Conservation (phyloP, 2,329 filamentous ascomycete genomes). For the Diaporthe australafricana region DNA sequence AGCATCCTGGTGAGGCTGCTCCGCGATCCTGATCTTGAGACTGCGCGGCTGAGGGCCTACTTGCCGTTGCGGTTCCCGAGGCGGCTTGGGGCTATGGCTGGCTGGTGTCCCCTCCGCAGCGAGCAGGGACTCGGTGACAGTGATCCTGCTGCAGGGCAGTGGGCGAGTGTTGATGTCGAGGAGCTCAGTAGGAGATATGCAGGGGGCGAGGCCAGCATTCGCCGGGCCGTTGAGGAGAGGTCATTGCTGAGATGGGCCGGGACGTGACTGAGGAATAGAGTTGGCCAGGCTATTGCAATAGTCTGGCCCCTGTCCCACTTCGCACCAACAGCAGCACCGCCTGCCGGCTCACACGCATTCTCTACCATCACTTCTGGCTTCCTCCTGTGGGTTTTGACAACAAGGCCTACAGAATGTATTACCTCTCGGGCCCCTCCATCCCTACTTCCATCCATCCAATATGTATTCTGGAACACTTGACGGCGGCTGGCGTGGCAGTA, state of each 20-base stretch:
- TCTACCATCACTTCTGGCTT: too few species aligned
- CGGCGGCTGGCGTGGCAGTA: too few species aligned
- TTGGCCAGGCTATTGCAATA: too few species aligned
- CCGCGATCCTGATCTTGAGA: conserved; percentile 57
- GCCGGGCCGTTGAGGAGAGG: conserved; percentile 22
- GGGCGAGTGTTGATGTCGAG: conserved; percentile 45
- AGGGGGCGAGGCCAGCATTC: conserved; percentile 19
- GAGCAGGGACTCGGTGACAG: neutral
- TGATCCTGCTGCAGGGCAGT: conserved; percentile 15
- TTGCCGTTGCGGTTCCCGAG: conserved; percentile 13
- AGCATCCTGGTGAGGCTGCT: conserved; percentile 55
- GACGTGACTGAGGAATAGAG: neutral
- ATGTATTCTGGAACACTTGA: too few species aligned
- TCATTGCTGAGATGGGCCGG: neutral
- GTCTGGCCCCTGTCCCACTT: too few species aligned
- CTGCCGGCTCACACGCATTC: too few species aligned
- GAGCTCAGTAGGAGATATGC: conserved; percentile 36
- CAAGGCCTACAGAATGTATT: neutral
- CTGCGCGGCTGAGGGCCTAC: conserved; percentile 52
- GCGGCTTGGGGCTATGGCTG: neutral
- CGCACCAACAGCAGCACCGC: too few species aligned
- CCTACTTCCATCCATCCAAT: too few species aligned
- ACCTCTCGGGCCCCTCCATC: too few species aligned
- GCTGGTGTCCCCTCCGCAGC: neutral
- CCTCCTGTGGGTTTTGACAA: neutral